Evolutionary conservation across 1,284 basidiomycete species (phyloP), one percentile per base, ranked within the genome.

Genomic region (Trametes sp.): DNA sequence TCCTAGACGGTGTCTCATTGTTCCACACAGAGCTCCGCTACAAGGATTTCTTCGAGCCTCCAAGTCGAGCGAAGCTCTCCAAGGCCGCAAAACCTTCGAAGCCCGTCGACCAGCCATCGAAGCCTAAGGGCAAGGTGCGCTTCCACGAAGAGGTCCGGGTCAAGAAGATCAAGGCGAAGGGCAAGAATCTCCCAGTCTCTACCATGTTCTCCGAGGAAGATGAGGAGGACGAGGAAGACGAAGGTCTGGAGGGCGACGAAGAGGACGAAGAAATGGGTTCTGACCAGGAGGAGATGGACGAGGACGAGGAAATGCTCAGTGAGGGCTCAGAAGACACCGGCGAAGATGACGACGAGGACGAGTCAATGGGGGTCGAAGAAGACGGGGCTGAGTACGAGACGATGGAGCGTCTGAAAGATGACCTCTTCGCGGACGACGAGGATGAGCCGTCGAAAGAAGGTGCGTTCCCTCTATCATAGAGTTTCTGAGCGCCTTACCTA

Each of bases 61-160:
- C 87, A 13, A 74, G 71, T 54, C 70, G 68, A 36, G 51, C 59
- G 53, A 66, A 66, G 64, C 65, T 64, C 4, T 44, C 69, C 61
- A 71, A 69, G 44, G 54, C 65, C 66, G 66, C 67, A 57, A 61
- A 73, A 50, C 41, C 61, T 8, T 38, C 61, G 1, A 33, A 58
- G 33, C 55, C 51, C 21, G 28, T 63, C 62, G 33, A 65, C 65
- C 50, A 38, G 29, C 49, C 62, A 2, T 19, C 59, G 6, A 38
- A 63, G 10, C 62, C 72, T 44, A 66, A 73, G 29, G 71, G 80
- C 45, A 81, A 80, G 62, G 93, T 96, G 9, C 87, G 90, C 28
- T 96, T 96, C 74, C 84, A 90, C 73, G 91, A 94, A 23, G 83
- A 90, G 72, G 94, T 96, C 31, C 82, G 87, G 54, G 90, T 95